Evolutionary conservation across 345 rosid species (phyloP), one percentile per base, ranked within the genome.

Genomic region (Theobroma cacao): DNA sequence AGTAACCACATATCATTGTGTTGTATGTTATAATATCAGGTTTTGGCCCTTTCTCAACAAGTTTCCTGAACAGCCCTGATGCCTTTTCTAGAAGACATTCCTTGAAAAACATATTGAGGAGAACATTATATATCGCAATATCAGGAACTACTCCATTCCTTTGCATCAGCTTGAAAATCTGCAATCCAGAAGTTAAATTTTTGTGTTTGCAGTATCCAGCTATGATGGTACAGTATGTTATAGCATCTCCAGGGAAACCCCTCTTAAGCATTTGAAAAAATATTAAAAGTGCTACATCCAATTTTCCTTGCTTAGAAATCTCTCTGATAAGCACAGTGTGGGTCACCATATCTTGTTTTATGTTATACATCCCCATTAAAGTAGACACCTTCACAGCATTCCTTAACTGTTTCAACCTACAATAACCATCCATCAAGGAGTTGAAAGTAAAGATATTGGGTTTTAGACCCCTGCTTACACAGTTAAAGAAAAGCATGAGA

Each of bases 21-120:
- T 89, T 89, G 80, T 84, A 87, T 7, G 92, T 87, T 56, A 87
- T 62, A 33, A 85, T 69, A 82, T 87, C 92, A 59, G 86, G 92
- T 52, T 86, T 62, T 43, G 82, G 76, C 22, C 83, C 86, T 61
- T 77, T 72, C 56, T 77, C 47, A n/a, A 70, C 72, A 53, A 89
- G 84, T 65, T 79, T 76, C 2, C 40, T 33, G 11, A 87, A 83
- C 38, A 79, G 82, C 53, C 41, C 62, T 50, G 72, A 26, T 31
- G 90, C 89, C 9, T 75, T 80, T 28, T 75, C 82, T 12, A 77
- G 38, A 3, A 33, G 75, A 24, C 72, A 59, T 56, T 58, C 76
- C 77, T 83, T 84, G 40, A 74, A 74, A 72, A 83, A 63, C 74
- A 84, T 72, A 79, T 83, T 79, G 34, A 87, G 74, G 74, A 89